A percentile compares a stretch with the other conserved stretches of the same genome.
Evolutionary conservation across 2,329 filamentous ascomycete genomes (phyloP).

Genomic region (Amphichorda felina): DNA sequence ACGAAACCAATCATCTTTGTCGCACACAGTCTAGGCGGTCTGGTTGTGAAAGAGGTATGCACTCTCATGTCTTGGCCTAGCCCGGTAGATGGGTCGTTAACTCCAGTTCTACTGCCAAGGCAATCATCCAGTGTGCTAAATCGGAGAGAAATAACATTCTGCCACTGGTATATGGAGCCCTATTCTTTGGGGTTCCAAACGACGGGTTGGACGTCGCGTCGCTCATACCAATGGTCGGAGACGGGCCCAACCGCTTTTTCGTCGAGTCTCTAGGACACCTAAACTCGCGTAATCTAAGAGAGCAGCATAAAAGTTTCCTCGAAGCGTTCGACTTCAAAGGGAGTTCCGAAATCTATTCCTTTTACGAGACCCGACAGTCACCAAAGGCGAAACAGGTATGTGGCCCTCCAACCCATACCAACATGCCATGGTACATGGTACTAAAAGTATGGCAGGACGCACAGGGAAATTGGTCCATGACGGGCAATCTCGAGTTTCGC

Average conservation of each 20-base stretch:
- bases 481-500: constrained; percentile 8
- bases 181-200: constrained; percentile 7
- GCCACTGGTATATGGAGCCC: constrained; percentile 3
- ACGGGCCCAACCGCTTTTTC: constrained; percentile 5
- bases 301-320: constrained; percentile 4
- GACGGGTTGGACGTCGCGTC: constrained; percentile 6
- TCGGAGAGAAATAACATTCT: neutral
- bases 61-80: neutral
- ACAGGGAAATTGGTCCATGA: constrained; percentile 10
- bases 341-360: constrained; percentile 9
- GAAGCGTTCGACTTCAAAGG: constrained; percentile 5
- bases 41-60: constrained; percentile 6
- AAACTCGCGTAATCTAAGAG: constrained; percentile 4
- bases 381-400: constrained; percentile 10
- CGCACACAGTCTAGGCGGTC: constrained; percentile 2
- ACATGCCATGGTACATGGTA: neutral
- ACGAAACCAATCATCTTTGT: constrained; percentile 6
- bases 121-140: neutral
- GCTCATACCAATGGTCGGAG: constrained; percentile 4
- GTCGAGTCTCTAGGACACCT: constrained; percentile 4
- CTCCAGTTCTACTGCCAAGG: neutral
- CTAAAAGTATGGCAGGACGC: constrained; percentile 5
- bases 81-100: too few relatives aligned
- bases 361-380: constrained; percentile 12
- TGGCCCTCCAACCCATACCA: neutral